Evolutionary conservation across 2,329 filamentous ascomycete genomes (phyloP).

Genomic region (Botrytis galanthina): DNA sequence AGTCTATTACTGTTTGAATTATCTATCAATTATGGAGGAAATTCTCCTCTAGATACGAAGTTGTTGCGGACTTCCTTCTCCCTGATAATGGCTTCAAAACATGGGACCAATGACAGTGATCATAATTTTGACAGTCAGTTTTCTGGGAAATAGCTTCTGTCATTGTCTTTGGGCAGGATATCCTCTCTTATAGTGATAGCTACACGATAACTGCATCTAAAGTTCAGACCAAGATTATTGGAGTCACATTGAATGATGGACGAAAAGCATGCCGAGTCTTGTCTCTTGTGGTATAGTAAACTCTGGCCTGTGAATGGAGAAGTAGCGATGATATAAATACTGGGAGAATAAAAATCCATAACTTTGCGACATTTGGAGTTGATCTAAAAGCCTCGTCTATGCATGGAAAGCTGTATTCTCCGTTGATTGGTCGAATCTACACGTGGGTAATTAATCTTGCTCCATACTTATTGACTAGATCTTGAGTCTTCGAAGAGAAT

Average conservation of each 20-base stretch:
- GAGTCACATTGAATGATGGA: background rate
- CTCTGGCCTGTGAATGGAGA: background rate
- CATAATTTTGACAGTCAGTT: background rate
- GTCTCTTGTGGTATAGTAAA: background rate
- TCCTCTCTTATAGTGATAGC: background rate
- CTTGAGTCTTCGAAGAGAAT: background rate
- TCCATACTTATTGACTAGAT: no score
- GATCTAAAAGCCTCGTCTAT: background rate
- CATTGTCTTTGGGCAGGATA: background rate
- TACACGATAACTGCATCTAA: background rate
- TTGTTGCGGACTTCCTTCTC: background rate
- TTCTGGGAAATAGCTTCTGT: background rate
- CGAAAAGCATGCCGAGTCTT: background rate
- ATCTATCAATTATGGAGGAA: background rate
- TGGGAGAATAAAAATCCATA: rapidly evolving
- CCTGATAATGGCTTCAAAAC: background rate
- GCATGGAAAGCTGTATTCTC: background rate
- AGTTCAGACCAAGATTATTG: background rate
- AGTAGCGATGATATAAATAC: background rate
- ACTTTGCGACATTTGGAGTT: rapidly evolving
- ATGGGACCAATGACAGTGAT: background rate
- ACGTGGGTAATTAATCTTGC: no score
- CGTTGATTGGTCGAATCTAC: no score
- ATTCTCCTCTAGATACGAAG: background rate
- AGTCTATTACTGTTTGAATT: background rate